A percentile compares a stretch with the other conserved stretches of the same genome.
Conservation (phyloP, 108 stramenopile genomes). For the Stephanodiscus minutulus region DNA sequence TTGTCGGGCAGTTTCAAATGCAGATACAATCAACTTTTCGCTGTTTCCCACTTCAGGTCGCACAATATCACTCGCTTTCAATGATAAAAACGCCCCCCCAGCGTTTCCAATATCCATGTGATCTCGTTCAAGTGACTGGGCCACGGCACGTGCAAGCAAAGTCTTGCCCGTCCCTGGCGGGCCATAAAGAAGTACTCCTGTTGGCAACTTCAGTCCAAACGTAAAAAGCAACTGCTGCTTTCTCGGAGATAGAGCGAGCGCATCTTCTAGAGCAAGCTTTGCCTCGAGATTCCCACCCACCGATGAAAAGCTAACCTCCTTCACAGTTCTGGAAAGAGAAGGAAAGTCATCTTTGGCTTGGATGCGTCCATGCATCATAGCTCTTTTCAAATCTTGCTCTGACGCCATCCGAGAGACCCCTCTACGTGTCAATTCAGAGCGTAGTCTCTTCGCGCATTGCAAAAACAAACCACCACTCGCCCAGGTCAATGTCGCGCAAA, state of each 20-base stretch:
- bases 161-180: slow-evolving; percentile 89
- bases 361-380: slow-evolving; percentile 28
- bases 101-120: slow-evolving; percentile 9
- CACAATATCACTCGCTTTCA: slow-evolving; percentile 77
- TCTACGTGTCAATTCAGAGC: slow-evolving; percentile 1
- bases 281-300: slow-evolving; percentile 82
- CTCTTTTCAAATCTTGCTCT: slow-evolving; percentile 45
- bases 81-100: slow-evolving; percentile 69
- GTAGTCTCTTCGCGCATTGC: slow-evolving; percentile 47
- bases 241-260: slow-evolving; percentile 64
- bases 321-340: slow-evolving; percentile 6
- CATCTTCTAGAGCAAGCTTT: slow-evolving; percentile 75
- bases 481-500: slow-evolving; percentile 63
- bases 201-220: slow-evolving; percentile 71
- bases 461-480: slow-evolving; percentile 57
- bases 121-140: slow-evolving; percentile 32
- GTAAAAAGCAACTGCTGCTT: slow-evolving; percentile 47
- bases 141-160: slow-evolving; percentile 76
- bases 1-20: slow-evolving; percentile 71
- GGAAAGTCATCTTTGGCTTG: slow-evolving; percentile 27
- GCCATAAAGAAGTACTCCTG: slow-evolving; percentile 78
- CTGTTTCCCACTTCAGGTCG: slow-evolving; percentile 75
- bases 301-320: slow-evolving; percentile 45
- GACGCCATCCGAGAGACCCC: slow-evolving; percentile 22
- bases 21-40: slow-evolving; percentile 74